A percentile compares a stretch with the other conserved stretches of the same genome.
Evolutionary conservation across 345 rosid genomes (phyloP).

Genomic region (Cardamine resedifolia): DNA sequence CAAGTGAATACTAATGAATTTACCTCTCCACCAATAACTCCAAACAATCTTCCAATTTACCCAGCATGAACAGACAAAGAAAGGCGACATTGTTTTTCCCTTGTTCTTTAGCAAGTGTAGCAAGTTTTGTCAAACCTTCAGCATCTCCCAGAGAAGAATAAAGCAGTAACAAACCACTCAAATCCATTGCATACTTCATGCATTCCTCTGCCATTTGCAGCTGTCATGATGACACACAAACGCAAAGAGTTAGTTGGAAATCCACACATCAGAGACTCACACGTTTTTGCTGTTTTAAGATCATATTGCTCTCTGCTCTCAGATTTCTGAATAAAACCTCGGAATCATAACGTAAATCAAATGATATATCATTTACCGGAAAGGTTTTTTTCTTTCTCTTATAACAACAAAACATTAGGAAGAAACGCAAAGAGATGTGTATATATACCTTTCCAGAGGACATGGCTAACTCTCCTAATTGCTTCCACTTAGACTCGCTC

Average conservation of each 20-base stretch:
- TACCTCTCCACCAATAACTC: constrained; percentile 93
- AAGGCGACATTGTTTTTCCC: constrained; percentile 98
- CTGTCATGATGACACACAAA: constrained; percentile 48
- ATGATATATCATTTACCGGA: background rate
- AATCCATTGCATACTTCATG: constrained; percentile 86
- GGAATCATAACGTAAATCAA: constrained; percentile 4
- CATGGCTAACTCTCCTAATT: constrained; percentile 96
- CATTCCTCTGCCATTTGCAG: constrained; percentile 98
- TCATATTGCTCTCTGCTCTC: background rate
- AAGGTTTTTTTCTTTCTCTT: constrained; percentile 2
- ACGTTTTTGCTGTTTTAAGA: background rate
- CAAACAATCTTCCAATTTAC: constrained; percentile 94
- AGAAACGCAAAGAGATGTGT: constrained; percentile 1
- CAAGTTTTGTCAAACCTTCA: constrained; percentile 82
- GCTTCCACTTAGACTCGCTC: constrained; percentile 98
- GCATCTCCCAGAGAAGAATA: constrained; percentile 98
- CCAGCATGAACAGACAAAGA: constrained; percentile 89
- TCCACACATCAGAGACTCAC: background rate
- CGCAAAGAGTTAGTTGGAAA: constrained; percentile 15
- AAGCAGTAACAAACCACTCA: constrained; percentile 93
- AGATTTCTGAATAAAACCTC: background rate
- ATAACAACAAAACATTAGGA: background rate
- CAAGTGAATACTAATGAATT: constrained; percentile 30
- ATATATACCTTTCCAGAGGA: constrained; percentile 78
- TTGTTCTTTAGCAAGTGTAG: constrained; percentile 84